Conservation (phyloP, 1,284 basidiomycete species). For the Polyporus tsugae region DNA sequence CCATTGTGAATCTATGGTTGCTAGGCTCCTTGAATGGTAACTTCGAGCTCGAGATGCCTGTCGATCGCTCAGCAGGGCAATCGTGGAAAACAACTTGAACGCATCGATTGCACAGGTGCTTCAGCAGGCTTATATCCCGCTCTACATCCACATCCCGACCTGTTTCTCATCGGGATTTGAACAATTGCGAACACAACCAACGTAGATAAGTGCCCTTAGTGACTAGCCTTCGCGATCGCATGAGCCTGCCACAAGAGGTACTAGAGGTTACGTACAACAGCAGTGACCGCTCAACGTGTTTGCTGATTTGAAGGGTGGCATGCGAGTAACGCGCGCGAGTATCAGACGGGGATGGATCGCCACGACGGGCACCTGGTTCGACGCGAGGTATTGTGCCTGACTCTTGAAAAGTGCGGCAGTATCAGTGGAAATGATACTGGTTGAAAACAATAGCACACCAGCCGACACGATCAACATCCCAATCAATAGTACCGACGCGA, state of each 20-base stretch:
- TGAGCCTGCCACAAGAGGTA: neutral
- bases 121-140: no score
- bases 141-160: no score
- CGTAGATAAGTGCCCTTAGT: neutral
- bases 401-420: neutral
- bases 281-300: neutral
- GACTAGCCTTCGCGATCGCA: no score
- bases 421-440: no score
- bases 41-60: no score
- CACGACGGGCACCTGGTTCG: neutral
- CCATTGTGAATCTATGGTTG: no score
- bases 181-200: neutral
- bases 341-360: neutral
- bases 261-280: neutral
- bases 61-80: no score
- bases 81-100: no score
- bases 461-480: neutral
- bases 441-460: neutral
- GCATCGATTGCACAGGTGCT: no score
- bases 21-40: no score
- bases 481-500: no score
- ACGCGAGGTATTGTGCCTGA: neutral
- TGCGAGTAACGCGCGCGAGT: no score
- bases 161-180: neutral
- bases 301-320: neutral